These are phyloP conservation scores for Fraxinus greggii DNA, from an alignment of 305 asterid species.

Conservation along the genomic window DNA sequence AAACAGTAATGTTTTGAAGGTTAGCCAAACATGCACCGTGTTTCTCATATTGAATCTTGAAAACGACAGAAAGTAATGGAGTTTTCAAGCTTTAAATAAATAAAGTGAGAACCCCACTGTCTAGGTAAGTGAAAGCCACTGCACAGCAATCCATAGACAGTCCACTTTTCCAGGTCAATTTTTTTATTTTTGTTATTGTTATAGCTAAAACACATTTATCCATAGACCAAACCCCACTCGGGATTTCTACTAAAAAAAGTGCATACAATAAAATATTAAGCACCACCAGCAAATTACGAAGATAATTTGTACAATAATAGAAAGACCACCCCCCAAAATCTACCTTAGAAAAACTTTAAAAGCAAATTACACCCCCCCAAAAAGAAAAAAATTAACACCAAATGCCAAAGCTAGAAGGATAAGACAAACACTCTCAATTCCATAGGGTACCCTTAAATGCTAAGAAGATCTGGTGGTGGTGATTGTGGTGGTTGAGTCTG, in stretches of 20 bases:
- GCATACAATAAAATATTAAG: background rate
- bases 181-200: background rate
- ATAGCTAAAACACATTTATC: background rate
- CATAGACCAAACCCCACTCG: background rate
- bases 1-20: background rate
- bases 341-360: background rate
- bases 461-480: constrained; percentile 4
- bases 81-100: background rate
- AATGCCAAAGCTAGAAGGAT: background rate
- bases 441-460: background rate
- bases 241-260: background rate
- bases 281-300: background rate
- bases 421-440: background rate
- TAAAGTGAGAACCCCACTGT: background rate
- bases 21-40: background rate
- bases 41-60: background rate
- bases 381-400: background rate
- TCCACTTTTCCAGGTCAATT: background rate
- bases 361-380: background rate
- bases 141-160: constrained; percentile 1
- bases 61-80: background rate
- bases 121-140: background rate
- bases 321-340: background rate
- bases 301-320: background rate
- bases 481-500: constrained; percentile 22